A percentile compares a stretch with the other conserved stretches of the same genome.
Evolutionary conservation across 2,329 filamentous ascomycete species (phyloP).

Genomic region (Pestalotiopsis sp.): DNA sequence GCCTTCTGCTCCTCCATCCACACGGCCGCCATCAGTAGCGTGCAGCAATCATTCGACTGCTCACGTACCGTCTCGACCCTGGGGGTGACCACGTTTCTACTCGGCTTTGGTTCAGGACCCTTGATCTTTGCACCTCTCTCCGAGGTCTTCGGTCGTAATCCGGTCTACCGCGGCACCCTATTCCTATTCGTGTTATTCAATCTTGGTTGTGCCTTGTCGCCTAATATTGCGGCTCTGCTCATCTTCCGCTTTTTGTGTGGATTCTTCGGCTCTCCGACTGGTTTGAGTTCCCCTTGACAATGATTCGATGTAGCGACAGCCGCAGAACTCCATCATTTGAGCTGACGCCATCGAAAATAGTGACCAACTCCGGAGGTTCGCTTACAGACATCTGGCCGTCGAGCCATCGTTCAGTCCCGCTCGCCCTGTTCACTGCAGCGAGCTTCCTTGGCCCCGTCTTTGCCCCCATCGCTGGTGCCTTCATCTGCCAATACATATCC

Average conservation of each 20-base stretch:
- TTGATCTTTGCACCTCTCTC: conserved; percentile 3
- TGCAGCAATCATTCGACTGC: background rate
- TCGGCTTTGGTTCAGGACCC: background rate
- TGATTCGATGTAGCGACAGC: no score
- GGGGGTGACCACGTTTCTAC: background rate
- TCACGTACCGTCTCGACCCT: background rate
- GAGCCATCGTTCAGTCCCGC: conserved; percentile 36
- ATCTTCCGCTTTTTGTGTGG: conserved; percentile 46
- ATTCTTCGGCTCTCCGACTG: conserved; percentile 39
- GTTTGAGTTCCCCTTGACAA: background rate
- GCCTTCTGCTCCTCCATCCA: conserved; percentile 5
- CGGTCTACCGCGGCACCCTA: background rate
- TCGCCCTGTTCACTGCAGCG: conserved; percentile 35
- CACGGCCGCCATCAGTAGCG: background rate
- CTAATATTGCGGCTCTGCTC: conserved; percentile 30
- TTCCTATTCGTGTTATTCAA: background rate
- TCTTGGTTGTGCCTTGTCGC: conserved; percentile 54
- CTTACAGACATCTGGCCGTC: conserved; percentile 45
- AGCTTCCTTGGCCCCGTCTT: conserved; percentile 1
- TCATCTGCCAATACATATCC: conserved; percentile 12
- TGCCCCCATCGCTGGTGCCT: conserved; percentile 16
- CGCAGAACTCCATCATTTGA: background rate
- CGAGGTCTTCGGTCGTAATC: background rate
- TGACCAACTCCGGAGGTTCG: conserved; percentile 45
- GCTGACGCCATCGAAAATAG: conserved; percentile 19